Conservation (phyloP, 148 eudicot species). For the Cornus suecica region DNA sequence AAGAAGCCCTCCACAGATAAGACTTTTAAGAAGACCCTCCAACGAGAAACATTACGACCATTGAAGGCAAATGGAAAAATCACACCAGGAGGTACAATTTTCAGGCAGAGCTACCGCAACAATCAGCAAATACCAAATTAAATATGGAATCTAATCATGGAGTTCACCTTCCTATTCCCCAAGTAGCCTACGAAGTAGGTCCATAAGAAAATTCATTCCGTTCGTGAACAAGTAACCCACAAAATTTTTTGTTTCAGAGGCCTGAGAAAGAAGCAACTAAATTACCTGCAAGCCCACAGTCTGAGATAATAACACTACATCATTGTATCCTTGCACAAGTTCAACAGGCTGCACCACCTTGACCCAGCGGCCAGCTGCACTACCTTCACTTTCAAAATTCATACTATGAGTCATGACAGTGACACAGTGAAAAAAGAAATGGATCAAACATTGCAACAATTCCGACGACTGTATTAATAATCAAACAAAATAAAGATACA, state of each 20-base stretch:
- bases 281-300: constrained; percentile 94
- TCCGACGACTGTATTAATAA: no score
- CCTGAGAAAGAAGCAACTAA: background rate
- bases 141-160: background rate
- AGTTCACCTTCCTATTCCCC: background rate
- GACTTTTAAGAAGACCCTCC: background rate
- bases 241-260: background rate
- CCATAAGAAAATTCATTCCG: background rate
- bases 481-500: no score
- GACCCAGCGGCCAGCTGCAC: constrained; percentile 75
- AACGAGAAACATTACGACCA: background rate
- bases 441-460: no score
- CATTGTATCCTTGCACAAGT: constrained; percentile 77
- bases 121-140: background rate
- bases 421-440: no score
- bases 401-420: background rate
- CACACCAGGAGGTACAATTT: background rate
- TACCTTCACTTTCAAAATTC: constrained; percentile 52
- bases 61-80: background rate
- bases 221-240: background rate
- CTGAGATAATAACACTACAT: constrained; percentile 63
- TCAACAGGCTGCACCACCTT: constrained; percentile 63
- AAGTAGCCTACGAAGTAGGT: no score
- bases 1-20: background rate
- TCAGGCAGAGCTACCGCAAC: background rate